Base-by-base conservation (phyloP, 352 stramenopile genomes). In the Phytophthora meadii region DNA sequence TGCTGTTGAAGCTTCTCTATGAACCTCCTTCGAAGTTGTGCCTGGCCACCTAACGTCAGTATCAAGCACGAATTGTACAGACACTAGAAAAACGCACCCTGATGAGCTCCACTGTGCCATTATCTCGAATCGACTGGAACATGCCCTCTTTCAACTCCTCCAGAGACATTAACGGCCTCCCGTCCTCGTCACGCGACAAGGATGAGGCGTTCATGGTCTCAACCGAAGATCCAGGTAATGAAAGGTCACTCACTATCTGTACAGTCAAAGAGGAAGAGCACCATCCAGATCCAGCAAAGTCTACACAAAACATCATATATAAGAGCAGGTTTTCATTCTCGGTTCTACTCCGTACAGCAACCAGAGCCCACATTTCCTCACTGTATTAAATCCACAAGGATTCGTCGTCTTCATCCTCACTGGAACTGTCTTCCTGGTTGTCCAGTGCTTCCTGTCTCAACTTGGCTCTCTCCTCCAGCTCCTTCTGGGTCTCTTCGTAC, bases 1-100 rank as follows among this genome's bases (percentile, higher is more conserved):
- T 87, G 71, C 15, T 77, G 63, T 56, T 83, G 77, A 40, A 93
- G 63, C 50, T 93, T 93, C 59, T 91, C 81, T 19, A 91, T 90
- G 30, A 90, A 89, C 3, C 68, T 65, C 7, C 82, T 74, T n/a
- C 84, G 71, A 24, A 93, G 64, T 50, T 93, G 84, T 8, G 80
- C 84, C 82, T 91, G 14, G n/a, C 47, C 39, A 44, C 19, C 9
- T 12, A 36, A 10, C 5, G 36, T 54, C 1, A 67, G 15, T 4
- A 4, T 14, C 8, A 36, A 36, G 30, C 30, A 14, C n/a, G 12
- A 52, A 10, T 9, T 25, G 28, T 8, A 1, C 5, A 17, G 5
- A 17, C 5, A 45, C 14, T 11, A 12, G 10, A 12, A 14, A 34
- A 14, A 25, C 39, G 24, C 30, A 92, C 84, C 14, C 84, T 76